Conservation (phyloP, 2,329 filamentous ascomycete species). For the Hymenoscyphus albidus region DNA sequence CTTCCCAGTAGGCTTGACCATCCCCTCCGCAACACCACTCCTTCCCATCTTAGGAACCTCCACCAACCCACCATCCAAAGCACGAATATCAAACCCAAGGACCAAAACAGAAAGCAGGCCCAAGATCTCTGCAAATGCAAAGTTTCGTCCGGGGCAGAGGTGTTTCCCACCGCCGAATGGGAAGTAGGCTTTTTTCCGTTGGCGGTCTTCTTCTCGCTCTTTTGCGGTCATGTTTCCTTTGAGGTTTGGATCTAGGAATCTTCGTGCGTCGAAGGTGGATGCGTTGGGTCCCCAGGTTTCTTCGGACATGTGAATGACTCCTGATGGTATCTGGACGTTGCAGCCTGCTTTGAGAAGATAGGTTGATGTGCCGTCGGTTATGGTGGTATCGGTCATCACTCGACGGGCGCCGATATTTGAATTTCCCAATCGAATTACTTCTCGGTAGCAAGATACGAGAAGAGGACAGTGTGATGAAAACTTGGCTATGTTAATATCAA, state of each 20-base stretch:
- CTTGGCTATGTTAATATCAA: slow-evolving; percentile 36
- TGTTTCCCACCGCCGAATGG: slow-evolving; percentile 40
- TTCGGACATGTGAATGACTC: slow-evolving; percentile 39
- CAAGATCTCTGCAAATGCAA: slow-evolving; percentile 39
- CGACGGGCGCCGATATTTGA: slow-evolving; percentile 38
- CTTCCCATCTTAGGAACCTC: slow-evolving; percentile 15
- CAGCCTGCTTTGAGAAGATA: slow-evolving; percentile 42
- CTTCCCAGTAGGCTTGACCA: slow-evolving; percentile 21
- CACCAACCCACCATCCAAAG: slow-evolving; percentile 15
- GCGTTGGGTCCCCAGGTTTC: slow-evolving; percentile 43
- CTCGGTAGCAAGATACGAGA: slow-evolving; percentile 43
- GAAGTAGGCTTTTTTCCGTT: slow-evolving; percentile 29
- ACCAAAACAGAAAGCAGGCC: slow-evolving; percentile 33
- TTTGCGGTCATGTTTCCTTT: slow-evolving; percentile 15
- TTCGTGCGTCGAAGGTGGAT: slow-evolving; percentile 38
- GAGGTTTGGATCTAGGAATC: slow-evolving; percentile 36
- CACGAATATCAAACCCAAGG: slow-evolving; percentile 33
- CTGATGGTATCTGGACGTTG: slow-evolving; percentile 42
- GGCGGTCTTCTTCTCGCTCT: slow-evolving; percentile 12
- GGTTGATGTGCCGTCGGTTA: slow-evolving; percentile 32
- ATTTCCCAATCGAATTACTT: slow-evolving; percentile 42
- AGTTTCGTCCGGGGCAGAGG: slow-evolving; percentile 38
- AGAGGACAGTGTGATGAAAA: slow-evolving; percentile 40
- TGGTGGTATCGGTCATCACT: slow-evolving; percentile 40
- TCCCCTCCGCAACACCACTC: slow-evolving; percentile 17